Percentiles rank a stretch among this genome's conserved stretches.
Conservation (phyloP, 1,139 yeast species). For the Kodamaea alishanica region DNA sequence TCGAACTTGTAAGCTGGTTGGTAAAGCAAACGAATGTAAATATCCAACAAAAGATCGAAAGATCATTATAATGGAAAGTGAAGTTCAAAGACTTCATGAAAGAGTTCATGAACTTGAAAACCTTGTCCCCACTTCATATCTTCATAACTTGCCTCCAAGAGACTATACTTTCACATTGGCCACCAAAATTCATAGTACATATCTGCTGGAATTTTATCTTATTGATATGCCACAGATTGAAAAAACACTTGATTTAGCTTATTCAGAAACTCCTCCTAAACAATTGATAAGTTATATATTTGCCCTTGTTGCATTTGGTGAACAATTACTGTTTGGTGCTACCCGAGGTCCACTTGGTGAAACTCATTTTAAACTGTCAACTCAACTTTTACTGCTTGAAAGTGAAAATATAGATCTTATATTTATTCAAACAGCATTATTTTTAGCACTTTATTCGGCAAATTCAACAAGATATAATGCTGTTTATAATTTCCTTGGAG, state of each 20-base stretch:
- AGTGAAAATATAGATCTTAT: slow-evolving; percentile 39
- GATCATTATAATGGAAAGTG: slow-evolving; percentile 51
- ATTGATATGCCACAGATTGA: slow-evolving; percentile 21
- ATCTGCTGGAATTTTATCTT: slow-evolving; percentile 41
- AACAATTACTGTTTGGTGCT: slow-evolving; percentile 23
- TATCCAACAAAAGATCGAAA: slow-evolving; percentile 51
- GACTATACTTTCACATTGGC: slow-evolving; percentile 27
- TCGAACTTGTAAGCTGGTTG: slow-evolving; percentile 34
- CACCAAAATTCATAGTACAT: slow-evolving; percentile 28
- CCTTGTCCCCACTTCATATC: too few species aligned
- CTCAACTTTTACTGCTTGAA: too few species aligned
- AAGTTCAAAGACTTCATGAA: slow-evolving; percentile 40
- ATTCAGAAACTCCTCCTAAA: slow-evolving; percentile 3
- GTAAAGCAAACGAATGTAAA: slow-evolving; percentile 35
- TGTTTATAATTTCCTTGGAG: slow-evolving; percentile 47
- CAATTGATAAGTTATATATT: slow-evolving; percentile 29
- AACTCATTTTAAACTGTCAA: too few species aligned
- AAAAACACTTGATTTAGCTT: slow-evolving; percentile 3
- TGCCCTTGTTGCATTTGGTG: slow-evolving; percentile 36
- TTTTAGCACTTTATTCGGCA: slow-evolving; percentile 47
- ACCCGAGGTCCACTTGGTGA: too few species aligned
- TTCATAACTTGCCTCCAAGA: slow-evolving; percentile 26
- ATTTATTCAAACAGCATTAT: slow-evolving; percentile 43
- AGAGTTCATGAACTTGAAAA: slow-evolving; percentile 29
- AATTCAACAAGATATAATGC: slow-evolving; percentile 48